These are phyloP conservation scores for Fusarium sp. DNA, from an alignment of 2,329 filamentous ascomycete genomes.

Conservation along the genomic window DNA sequence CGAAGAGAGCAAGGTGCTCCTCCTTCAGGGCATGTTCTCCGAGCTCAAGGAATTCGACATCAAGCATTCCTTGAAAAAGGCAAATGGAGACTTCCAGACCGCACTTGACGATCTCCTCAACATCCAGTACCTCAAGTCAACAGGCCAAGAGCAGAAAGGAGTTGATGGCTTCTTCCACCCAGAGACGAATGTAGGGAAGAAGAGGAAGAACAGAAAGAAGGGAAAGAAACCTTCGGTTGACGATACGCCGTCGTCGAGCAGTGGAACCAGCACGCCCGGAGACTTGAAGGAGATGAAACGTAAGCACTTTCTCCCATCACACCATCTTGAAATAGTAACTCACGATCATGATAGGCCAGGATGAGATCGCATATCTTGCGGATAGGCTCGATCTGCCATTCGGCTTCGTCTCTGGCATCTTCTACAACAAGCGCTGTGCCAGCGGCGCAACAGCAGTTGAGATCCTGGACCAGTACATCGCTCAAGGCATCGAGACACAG, in stretches of 20 bases:
- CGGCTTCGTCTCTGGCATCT: conserved; percentile 56
- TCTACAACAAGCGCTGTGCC: conserved; percentile 53
- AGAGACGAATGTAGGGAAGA: conserved; percentile 57
- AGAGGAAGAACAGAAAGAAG: conserved; percentile 54
- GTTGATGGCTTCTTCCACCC: conserved; percentile 83
- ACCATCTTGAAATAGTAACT: neutral
- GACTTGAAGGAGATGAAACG: conserved; percentile 46
- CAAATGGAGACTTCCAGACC: conserved; percentile 72
- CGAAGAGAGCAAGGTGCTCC: conserved; percentile 70
- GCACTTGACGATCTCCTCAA: conserved; percentile 87
- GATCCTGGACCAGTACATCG: conserved; percentile 58
- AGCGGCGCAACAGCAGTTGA: conserved; percentile 55
- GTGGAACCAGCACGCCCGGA: conserved; percentile 29
- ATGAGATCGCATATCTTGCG: conserved; percentile 58
- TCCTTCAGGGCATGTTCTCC: conserved; percentile 79
- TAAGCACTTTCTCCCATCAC: conserved; percentile 23
- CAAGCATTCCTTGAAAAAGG: conserved; percentile 74
- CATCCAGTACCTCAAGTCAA: conserved; percentile 79
- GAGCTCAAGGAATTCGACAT: conserved; percentile 75
- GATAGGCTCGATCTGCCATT: conserved; percentile 56
- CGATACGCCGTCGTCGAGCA: conserved; percentile 24
- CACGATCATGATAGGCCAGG: conserved; percentile 43
- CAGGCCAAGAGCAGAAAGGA: conserved; percentile 73
- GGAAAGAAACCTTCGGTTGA: conserved; percentile 33
- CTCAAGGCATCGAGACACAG: conserved; percentile 50